These are phyloP conservation scores for Trichoderma aggressivum DNA, from an alignment of 2,329 filamentous ascomycete genomes.

Conservation along the genomic window DNA sequence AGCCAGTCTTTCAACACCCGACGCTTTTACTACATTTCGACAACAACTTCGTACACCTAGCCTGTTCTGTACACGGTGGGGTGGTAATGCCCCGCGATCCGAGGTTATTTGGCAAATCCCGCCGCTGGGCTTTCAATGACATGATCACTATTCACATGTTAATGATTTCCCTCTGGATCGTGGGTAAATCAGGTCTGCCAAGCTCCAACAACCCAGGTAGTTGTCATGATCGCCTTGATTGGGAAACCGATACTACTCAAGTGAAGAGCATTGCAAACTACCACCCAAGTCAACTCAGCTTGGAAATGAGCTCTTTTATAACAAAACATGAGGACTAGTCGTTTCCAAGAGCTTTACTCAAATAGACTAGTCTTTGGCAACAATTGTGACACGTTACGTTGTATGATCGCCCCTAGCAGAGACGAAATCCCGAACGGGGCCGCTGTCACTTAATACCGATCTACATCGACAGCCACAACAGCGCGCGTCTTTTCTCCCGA, in stretches of 20 bases:
- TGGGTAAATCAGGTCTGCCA: not conserved
- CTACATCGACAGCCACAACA: not conserved
- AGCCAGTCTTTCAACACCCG: not conserved
- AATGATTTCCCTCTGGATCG: not conserved
- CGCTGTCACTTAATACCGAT: not conserved
- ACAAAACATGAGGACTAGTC: not conserved
- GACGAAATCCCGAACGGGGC: not conserved
- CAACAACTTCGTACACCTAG: not conserved
- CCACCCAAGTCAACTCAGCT: not conserved
- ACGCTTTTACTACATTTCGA: not conserved
- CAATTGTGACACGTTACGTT: not conserved
- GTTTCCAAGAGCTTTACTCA: no score
- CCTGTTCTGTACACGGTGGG: not conserved
- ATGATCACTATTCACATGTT: not conserved
- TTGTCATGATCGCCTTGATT: not conserved
- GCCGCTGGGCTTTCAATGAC: rapidly evolving
- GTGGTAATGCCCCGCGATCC: not conserved
- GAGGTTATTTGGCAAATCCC: not conserved
- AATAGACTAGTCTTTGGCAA: not conserved
- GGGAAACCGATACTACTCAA: not conserved
- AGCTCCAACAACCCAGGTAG: not conserved
- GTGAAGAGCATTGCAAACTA: not conserved
- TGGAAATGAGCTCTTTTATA: not conserved
- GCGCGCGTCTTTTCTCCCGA: not conserved
- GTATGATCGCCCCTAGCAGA: not conserved